These are phyloP conservation scores for Fusarium sp. DNA, from an alignment of 2,329 filamentous ascomycete species.

Conservation along the genomic window DNA sequence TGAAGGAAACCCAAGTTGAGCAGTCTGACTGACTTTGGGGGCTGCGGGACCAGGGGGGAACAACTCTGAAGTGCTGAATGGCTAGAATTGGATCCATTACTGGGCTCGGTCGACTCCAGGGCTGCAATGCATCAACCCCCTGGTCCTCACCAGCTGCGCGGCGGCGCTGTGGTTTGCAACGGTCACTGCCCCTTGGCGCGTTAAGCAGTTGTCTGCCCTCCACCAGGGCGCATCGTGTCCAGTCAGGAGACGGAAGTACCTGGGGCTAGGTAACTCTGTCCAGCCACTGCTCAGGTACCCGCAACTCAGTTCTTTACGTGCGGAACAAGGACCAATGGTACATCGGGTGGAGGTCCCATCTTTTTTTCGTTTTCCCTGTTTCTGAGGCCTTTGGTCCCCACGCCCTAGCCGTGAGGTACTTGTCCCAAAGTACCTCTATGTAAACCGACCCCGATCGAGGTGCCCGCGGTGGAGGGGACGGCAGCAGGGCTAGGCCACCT, in stretches of 20 bases:
- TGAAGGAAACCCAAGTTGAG: conserved; percentile 23
- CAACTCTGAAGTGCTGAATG: conserved; percentile 26
- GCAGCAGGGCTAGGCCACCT: conserved; percentile 26
- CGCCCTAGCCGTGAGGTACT: conserved; percentile 1
- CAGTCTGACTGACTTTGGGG: conserved; percentile 36
- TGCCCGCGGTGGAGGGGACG: conserved; percentile 29
- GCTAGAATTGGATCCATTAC: conserved; percentile 27
- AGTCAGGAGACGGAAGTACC: conserved; percentile 41
- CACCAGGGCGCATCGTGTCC: conserved; percentile 33
- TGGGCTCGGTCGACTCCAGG: conserved; percentile 39
- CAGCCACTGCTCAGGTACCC: conserved; percentile 42
- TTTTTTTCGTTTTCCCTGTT: conserved; percentile 41
- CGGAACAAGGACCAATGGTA: conserved; percentile 25
- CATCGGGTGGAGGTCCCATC: conserved; percentile 36
- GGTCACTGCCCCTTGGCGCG: conserved; percentile 41
- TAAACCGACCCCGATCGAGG: conserved; percentile 28
- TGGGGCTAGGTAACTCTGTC: conserved; percentile 39
- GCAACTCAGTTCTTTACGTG: conserved; percentile 32
- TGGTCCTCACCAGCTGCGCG: conserved; percentile 25
- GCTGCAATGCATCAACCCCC: conserved; percentile 43
- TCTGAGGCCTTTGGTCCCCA: conserved; percentile 37
- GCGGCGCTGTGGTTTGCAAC: conserved; percentile 43
- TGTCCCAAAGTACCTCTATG: conserved; percentile 22
- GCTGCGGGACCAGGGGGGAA: conserved; percentile 38
- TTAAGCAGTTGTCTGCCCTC: conserved; percentile 38